Base-by-base conservation (phyloP, 2,329 filamentous ascomycete genomes). In the Atkinsonella hypoxylon region DNA sequence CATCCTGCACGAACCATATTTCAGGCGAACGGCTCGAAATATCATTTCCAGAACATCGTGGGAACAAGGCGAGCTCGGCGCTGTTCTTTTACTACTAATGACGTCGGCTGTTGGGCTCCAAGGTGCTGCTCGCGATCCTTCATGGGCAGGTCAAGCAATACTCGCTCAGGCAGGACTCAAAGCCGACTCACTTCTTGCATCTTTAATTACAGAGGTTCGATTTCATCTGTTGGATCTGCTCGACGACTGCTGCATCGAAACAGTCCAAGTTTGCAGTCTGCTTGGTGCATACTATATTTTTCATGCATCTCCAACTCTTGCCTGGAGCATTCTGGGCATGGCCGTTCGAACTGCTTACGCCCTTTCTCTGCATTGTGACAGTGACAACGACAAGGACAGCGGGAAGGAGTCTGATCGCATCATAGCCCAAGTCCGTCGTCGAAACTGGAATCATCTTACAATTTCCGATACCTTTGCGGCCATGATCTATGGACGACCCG, bases 391-490 rank as follows among this genome's bases (percentile, higher is more conserved):
- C 13, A 26, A 49, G 13, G 41, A 31, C 10, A 26, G 13, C n/a
- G 48, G 48, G 18, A 34, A 45, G 20, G 42, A 20, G 10, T 20
- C 38, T 22, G n/a, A 50, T n/a, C 48, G 42, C 15, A 40, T 55
- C 17, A 45, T 50, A n/a, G 49, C 47, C 9, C 58, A 64, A 50
- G 55, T 63, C 34, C 56, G 61, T 10, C 56, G 57, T n/a, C 57
- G 62, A 2, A 61, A 58, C 39, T 64, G 62, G 62, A 63, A 62
- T 41, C 61, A 64, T 39, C 45, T 61, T 45, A 58, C 57, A 10
- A 57, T 63, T 1, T 51, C 54, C 9, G 62, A 64, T 43, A 62
- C 57, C 3, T 64, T 64, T 50, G 54, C 59, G 22, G 58, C 62
- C 11, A 58, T 59, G 53, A 59, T 64, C 32, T 63, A 63, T 49